These are phyloP conservation scores for Massariosphaeria phaeospora DNA, from an alignment of 495 filamentous ascomycete species.

Conservation along the genomic window DNA sequence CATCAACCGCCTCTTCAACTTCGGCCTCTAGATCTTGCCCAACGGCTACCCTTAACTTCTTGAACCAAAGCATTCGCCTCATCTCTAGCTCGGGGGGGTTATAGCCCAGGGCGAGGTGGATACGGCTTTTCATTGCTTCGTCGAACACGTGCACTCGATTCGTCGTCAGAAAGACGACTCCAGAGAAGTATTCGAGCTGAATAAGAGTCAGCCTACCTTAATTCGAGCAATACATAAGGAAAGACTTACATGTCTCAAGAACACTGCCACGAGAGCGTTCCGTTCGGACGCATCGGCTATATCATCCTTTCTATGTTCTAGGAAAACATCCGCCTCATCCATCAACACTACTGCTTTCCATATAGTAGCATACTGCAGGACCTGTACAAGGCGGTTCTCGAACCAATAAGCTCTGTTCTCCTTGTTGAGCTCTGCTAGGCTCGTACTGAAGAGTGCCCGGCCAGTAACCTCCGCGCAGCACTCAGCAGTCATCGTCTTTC, in stretches of 20 bases:
- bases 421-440: constrained; percentile 27
- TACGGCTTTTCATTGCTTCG: constrained; percentile 30
- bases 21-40: constrained; percentile 11
- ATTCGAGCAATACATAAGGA: neutral
- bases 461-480: constrained; percentile 8
- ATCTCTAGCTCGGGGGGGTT: constrained; percentile 14
- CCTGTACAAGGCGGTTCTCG: constrained; percentile 1
- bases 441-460: constrained; percentile 9
- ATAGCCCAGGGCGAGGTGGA: constrained; percentile 44
- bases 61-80: constrained; percentile 17
- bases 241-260: constrained; percentile 28
- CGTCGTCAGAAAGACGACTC: constrained; percentile 30
- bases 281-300: constrained; percentile 11
- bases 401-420: constrained; percentile 10
- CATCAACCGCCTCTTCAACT: constrained; percentile 10
- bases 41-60: constrained; percentile 4
- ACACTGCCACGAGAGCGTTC: constrained; percentile 30
- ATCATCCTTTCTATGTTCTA: constrained; percentile 23
- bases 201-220: constrained; percentile 3
- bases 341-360: constrained; percentile 37
- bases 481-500: constrained; percentile 33
- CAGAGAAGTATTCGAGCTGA: constrained; percentile 38
- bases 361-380: constrained; percentile 30
- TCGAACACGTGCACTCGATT: constrained; percentile 32
- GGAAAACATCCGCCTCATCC: constrained; percentile 39